Percentiles rank a stretch among this genome's conserved stretches.
Evolutionary conservation across 768 basidiomycete species (phyloP).

Genomic region (Pleurotus tuoliensis): DNA sequence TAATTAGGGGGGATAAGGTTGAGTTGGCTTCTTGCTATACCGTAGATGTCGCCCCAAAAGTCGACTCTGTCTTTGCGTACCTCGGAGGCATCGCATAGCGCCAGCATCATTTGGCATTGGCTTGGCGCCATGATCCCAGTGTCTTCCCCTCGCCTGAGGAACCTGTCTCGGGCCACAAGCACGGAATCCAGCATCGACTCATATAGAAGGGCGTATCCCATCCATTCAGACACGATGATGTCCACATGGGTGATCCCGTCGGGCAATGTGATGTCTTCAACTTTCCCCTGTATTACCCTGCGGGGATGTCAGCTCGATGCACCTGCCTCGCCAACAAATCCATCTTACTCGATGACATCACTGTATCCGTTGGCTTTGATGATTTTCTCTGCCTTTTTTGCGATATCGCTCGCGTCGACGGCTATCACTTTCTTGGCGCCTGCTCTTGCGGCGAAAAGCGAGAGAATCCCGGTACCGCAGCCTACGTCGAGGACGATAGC

Average conservation of each 20-base stretch:
- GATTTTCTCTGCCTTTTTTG: constrained; percentile 71
- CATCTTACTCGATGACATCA: constrained; percentile 54
- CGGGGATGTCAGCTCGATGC: too few relatives aligned
- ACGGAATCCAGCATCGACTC: constrained; percentile 99
- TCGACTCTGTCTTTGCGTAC: constrained; percentile 77
- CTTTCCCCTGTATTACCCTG: constrained; percentile 79
- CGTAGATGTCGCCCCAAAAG: constrained; percentile 92
- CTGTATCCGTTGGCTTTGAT: constrained; percentile 72
- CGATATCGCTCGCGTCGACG: constrained; percentile 86
- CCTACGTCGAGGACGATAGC: constrained; percentile 93
- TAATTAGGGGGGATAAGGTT: too few relatives aligned
- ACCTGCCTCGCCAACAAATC: too few relatives aligned
- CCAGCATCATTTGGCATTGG: constrained; percentile 83
- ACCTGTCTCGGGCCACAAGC: constrained; percentile 81
- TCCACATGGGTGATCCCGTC: constrained; percentile 76
- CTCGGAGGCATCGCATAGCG: constrained; percentile 72
- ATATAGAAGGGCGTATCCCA: constrained; percentile 90
- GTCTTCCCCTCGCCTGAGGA: constrained; percentile 48
- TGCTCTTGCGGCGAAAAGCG: constrained; percentile 83
- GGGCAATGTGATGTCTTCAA: constrained; percentile 82
- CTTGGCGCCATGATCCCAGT: constrained; percentile 88
- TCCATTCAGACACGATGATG: constrained; percentile 97
- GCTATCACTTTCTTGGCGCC: constrained; percentile 91
- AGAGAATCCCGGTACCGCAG: constrained; percentile 92
- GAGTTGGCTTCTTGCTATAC: constrained; percentile 29